These are phyloP conservation scores for Chalciporus pseudorubinellus DNA, from an alignment of 768 basidiomycete species.

Conservation along the genomic window DNA sequence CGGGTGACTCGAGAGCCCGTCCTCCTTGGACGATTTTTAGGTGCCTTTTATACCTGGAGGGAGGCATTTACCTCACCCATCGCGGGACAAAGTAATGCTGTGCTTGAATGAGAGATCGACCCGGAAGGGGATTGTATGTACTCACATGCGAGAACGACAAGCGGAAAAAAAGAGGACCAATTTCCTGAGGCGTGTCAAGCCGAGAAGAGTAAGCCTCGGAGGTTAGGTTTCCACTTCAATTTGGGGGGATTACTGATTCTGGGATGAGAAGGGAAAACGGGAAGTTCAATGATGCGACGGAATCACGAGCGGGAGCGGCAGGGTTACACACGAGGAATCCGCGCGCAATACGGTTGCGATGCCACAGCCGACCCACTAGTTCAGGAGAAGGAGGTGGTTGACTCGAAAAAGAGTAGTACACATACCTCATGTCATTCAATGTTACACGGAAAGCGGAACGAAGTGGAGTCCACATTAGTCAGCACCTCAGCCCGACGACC, in stretches of 20 bases:
- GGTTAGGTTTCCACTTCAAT: constrained; percentile 7
- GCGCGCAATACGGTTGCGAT: constrained; percentile 14
- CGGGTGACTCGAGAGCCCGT: constrained; percentile 4
- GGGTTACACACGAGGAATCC: constrained; percentile 20
- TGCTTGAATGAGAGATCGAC: constrained; percentile 25
- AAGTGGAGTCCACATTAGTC: background rate
- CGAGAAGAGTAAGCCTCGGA: constrained; percentile 16
- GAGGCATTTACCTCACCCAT: constrained; percentile 30
- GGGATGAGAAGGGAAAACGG: constrained; percentile 5
- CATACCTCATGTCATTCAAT: constrained; percentile 6
- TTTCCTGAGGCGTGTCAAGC: constrained; percentile 17
- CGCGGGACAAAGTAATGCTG: constrained; percentile 23
- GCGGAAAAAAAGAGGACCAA: constrained; percentile 23
- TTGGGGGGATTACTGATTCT: constrained; percentile 18
- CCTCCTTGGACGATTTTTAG: constrained; percentile 4
- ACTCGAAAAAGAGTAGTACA: constrained; percentile 7
- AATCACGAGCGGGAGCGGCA: constrained; percentile 16
- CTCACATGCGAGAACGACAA: constrained; percentile 9
- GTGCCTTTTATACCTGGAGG: constrained; percentile 25
- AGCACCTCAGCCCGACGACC: background rate
- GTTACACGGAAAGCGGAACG: background rate
- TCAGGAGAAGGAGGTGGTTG: constrained; percentile 1
- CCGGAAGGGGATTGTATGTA: constrained; percentile 28
- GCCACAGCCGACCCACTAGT: constrained; percentile 8
- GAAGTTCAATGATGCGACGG: constrained; percentile 15